phyloP scores from a whole-genome alignment of 164 flowering plant species.

The Euptelea pleiosperma region DNA sequence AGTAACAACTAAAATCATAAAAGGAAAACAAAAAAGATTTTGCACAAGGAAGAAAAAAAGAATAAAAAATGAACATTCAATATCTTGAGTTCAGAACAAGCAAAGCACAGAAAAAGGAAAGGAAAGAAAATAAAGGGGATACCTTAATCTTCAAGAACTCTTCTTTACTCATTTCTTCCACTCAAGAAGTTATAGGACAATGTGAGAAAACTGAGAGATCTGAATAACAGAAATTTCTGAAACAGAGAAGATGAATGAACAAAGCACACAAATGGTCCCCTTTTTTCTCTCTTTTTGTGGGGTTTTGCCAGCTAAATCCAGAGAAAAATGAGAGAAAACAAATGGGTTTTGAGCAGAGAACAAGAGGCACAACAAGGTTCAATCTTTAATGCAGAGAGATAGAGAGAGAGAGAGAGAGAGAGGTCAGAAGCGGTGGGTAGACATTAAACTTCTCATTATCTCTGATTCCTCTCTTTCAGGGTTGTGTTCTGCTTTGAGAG shows the following conservation, averaged over 20 bases:
- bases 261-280: background rate
- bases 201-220: slow-evolving; percentile 21
- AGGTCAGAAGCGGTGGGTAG: slow-evolving; percentile 15
- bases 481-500: slow-evolving; percentile 13
- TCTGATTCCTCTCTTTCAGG: slow-evolving; percentile 22
- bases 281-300: background rate
- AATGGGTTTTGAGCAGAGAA: slow-evolving; percentile 13
- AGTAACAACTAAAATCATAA: too few relatives aligned
- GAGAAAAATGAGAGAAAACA: slow-evolving; percentile 5
- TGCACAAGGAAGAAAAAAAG: background rate
- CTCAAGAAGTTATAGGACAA: slow-evolving; percentile 3
- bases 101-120: background rate
- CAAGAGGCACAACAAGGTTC: slow-evolving; percentile 21
- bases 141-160: slow-evolving; percentile 85
- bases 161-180: slow-evolving; percentile 62
- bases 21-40: background rate
- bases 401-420: slow-evolving; percentile 11
- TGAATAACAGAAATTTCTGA: slow-evolving; percentile 1
- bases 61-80: background rate
- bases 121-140: slow-evolving; percentile 13
- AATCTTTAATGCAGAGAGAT: slow-evolving; percentile 3
- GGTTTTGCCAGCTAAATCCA: slow-evolving; percentile 3
- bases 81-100: slow-evolving; percentile 5
- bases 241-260: background rate
- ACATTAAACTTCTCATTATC: slow-evolving; percentile 7